Evolutionary conservation across 768 basidiomycete genomes (phyloP), one percentile per base, ranked within the genome.

Genomic region (Psilocybe sp.): DNA sequence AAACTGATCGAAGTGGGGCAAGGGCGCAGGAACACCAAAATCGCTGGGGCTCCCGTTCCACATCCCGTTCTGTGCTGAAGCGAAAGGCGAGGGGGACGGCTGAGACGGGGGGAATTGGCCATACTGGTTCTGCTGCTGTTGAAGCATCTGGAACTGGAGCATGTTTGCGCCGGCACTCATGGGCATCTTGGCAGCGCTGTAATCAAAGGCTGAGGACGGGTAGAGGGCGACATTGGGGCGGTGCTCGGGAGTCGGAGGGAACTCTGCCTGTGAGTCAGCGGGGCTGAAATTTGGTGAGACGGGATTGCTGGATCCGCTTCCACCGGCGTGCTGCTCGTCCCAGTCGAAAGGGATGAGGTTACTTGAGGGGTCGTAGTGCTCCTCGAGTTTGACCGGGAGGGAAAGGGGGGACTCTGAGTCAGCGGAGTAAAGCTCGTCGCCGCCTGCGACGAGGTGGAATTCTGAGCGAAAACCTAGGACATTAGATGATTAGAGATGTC

Each of bases 371-470:
- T 79, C 77, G n/a, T 64, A 68, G 11, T 70, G 68, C 40, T 84
- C 80, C 59, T 87, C 83, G 9, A 76, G 66, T 63, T 85, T 84
- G 52, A 82, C 73, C 23, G 75, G 66, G 3, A 71, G 66, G 19
- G 77, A 66, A 16, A 72, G 67, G n/a, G 77, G 70, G n/a, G 76
- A 67, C 36, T 69, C 61, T 28, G 23, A 28, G 4, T 67, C 69
- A 40, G 82, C 81, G 23, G 69, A 72, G 56, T 77, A 80, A 23
- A 86, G 73, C 60, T 90, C 88, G 56, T 90, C 88, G 42, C 85
- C 87, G 48, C 88, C 88, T 8, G 88, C 88, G 51, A 90, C 88
- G 45, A 90, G 79, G 60, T 85, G 80, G 60, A 82, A 89, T 59
- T 89, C 88, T 89, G 59, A 1, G 46, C 50, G 13, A 44, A 32